A percentile compares a stretch with the other conserved stretches of the same genome.
These are phyloP conservation scores for Graphilbum fragrans DNA, from an alignment of 2,329 filamentous ascomycete genomes.

Conservation along the genomic window DNA sequence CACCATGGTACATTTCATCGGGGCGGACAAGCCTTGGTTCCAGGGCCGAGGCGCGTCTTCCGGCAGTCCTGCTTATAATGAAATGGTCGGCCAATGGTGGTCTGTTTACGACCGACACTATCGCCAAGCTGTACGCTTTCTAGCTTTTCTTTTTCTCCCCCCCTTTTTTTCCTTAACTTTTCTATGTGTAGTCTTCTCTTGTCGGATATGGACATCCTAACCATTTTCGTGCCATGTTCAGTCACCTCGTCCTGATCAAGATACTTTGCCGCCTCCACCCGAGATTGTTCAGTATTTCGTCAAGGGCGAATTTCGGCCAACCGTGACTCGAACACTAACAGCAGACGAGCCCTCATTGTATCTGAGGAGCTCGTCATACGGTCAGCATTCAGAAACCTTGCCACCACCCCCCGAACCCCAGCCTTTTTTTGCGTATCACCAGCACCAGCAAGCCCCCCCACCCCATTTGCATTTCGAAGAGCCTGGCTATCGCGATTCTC, in stretches of 20 bases:
- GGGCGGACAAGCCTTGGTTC: conserved; percentile 79
- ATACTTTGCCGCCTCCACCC: conserved; percentile 13
- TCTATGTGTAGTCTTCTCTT: not conserved
- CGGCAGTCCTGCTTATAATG: conserved; percentile 57
- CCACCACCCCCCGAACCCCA: conserved; percentile 10
- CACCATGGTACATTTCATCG: conserved; percentile 89
- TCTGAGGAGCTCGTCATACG: conserved; percentile 12
- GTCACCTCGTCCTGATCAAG: not conserved
- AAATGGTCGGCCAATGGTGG: conserved; percentile 87
- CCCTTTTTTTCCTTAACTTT: not conserved
- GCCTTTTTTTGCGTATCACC: conserved; percentile 11
- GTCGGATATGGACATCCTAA: not conserved
- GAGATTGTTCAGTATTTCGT: conserved; percentile 39
- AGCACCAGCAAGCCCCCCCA: conserved; percentile 7
- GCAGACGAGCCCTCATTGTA: conserved; percentile 21
- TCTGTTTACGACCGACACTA: conserved; percentile 86
- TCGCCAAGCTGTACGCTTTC: conserved; percentile 32
- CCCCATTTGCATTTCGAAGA: too few relatives aligned
- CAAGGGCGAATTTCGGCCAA: conserved; percentile 38
- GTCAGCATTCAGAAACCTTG: conserved; percentile 17
- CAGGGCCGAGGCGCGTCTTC: conserved; percentile 43
- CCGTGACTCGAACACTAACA: conserved; percentile 15
- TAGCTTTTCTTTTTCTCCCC: not conserved
- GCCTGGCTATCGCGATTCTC: too few relatives aligned
- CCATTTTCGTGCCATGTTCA: not conserved